phyloP scores from a whole-genome alignment of 129 eudicot genomes.

The Chrysanthemum makinoi region DNA sequence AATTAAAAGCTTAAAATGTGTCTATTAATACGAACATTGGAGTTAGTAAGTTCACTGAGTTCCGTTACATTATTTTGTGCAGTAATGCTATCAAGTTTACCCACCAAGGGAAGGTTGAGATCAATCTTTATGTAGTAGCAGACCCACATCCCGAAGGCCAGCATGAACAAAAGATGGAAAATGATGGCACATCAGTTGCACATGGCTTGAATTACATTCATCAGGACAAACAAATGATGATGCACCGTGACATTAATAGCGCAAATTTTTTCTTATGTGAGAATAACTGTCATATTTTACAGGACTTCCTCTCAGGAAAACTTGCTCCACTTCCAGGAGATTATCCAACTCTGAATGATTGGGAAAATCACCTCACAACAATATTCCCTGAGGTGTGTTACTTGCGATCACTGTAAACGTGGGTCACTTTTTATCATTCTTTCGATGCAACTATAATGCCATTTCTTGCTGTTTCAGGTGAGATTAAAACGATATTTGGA shows the following conservation, averaged over 20 bases:
- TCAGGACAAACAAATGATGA: too few relatives aligned
- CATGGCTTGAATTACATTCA: not conserved
- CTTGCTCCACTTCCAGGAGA: slow-evolving; percentile 87
- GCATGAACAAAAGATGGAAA: slow-evolving; percentile 27
- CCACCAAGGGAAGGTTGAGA: slow-evolving; percentile 88
- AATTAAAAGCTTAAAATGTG: too few relatives aligned
- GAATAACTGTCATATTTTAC: slow-evolving; percentile 16
- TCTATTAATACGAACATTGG: too few relatives aligned
- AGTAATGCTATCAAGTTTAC: slow-evolving; percentile 97
- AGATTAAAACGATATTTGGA: too few relatives aligned
- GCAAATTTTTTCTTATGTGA: not conserved
- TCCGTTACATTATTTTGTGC: slow-evolving; percentile 11
- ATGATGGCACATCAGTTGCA: slow-evolving; percentile 26
- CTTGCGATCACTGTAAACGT: too few relatives aligned
- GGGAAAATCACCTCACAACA: slow-evolving; percentile 98
- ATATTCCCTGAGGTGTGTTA: slow-evolving; percentile 63
- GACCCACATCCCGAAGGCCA: slow-evolving; percentile 13
- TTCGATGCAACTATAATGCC: too few relatives aligned
- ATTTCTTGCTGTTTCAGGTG: too few relatives aligned
- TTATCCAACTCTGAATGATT: slow-evolving; percentile 82
- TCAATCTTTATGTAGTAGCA: too few relatives aligned
- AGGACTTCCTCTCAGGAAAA: slow-evolving; percentile 87
- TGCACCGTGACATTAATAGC: too few relatives aligned
- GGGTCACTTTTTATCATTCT: too few relatives aligned
- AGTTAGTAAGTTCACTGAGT: too few relatives aligned